phyloP scores from a whole-genome alignment of 345 rosid genomes.

The Syzygium oleosum region DNA sequence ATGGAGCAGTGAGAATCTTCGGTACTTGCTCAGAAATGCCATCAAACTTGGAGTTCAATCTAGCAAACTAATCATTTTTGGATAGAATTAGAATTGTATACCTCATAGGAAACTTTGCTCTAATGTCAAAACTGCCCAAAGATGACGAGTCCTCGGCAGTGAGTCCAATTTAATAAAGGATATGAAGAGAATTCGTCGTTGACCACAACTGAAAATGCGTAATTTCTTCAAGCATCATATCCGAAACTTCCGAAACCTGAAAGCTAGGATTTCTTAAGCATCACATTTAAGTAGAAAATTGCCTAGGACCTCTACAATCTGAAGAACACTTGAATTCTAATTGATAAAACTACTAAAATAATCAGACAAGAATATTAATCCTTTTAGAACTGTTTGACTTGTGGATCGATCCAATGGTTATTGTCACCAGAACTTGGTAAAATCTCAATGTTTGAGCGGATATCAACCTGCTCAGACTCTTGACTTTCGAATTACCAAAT shows the following conservation, averaged over 20 bases:
- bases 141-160: background rate
- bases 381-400: too few species aligned
- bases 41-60: background rate
- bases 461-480: background rate
- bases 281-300: background rate
- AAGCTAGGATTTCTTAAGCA: background rate
- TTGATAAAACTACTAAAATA: background rate
- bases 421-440: too few species aligned
- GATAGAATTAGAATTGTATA: background rate
- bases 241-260: background rate
- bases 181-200: background rate
- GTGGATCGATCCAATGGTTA: too few species aligned
- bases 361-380: too few species aligned
- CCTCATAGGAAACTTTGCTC: background rate
- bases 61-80: background rate
- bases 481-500: background rate
- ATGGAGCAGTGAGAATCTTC: background rate
- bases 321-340: background rate
- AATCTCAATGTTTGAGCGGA: too few species aligned
- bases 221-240: background rate
- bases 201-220: background rate
- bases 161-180: background rate
- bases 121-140: too few species aligned
- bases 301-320: background rate
- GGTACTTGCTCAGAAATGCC: background rate